Evolutionary conservation across 257 asterid species (phyloP).

Genomic region (Solanum dulcamara): DNA sequence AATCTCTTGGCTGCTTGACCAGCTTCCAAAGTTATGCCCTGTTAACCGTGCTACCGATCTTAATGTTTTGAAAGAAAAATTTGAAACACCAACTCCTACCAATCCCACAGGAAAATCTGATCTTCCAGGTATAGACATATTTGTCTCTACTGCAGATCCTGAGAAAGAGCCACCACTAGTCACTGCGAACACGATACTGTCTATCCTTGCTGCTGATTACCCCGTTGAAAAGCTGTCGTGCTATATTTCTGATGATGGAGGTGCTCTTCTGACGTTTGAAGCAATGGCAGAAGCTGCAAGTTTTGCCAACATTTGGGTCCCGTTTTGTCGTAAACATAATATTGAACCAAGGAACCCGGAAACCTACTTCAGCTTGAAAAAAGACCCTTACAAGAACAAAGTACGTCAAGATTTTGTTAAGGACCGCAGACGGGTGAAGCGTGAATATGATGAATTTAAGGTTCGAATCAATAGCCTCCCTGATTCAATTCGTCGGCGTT

Average conservation of each 20-base stretch:
- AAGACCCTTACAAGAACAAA: constrained; percentile 76
- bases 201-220: constrained; percentile 76
- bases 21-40: constrained; percentile 73
- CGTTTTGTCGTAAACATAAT: constrained; percentile 68
- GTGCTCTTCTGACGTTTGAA: constrained; percentile 85
- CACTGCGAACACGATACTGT: constrained; percentile 76
- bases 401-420: constrained; percentile 70
- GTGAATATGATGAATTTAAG: constrained; percentile 87
- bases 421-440: constrained; percentile 80
- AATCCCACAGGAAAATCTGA: constrained; percentile 82
- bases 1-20: constrained; percentile 89
- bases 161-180: constrained; percentile 92
- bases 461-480: constrained; percentile 81
- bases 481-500: constrained; percentile 82
- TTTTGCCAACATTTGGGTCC: constrained; percentile 87
- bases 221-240: constrained; percentile 85
- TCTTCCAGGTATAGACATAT: constrained; percentile 76
- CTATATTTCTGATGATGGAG: constrained; percentile 88
- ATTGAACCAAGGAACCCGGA: constrained; percentile 88
- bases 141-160: constrained; percentile 92
- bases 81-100: constrained; percentile 52
- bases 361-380: constrained; percentile 66
- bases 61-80: constrained; percentile 62
- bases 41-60: constrained; percentile 80
- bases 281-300: constrained; percentile 99